phyloP scores from a whole-genome alignment of 2,329 filamentous ascomycete species.

The Cladosporium sp. region DNA sequence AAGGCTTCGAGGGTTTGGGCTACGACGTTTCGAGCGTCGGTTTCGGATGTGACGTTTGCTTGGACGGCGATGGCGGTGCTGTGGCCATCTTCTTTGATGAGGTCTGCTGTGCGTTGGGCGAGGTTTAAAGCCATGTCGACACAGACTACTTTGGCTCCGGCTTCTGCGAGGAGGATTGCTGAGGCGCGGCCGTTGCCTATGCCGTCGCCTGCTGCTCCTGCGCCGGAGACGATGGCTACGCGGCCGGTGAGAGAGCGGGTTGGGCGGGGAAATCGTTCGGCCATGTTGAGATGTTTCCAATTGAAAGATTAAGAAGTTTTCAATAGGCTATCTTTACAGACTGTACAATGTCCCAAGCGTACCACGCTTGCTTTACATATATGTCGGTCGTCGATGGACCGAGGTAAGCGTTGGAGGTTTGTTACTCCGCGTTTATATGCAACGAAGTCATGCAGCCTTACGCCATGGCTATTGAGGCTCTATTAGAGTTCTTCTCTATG shows the following conservation, averaged over 20 bases:
- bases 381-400: constrained; percentile 8
- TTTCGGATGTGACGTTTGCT: constrained; percentile 57
- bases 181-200: constrained; percentile 62
- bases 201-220: constrained; percentile 56
- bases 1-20: constrained; percentile 49
- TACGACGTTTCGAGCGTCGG: constrained; percentile 51
- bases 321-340: not conserved
- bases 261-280: constrained; percentile 34
- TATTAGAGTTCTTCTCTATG: not conserved
- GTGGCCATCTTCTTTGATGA: constrained; percentile 47
- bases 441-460: not conserved
- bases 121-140: constrained; percentile 54
- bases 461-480: not conserved
- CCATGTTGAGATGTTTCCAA: constrained; percentile 23
- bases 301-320: not conserved
- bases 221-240: constrained; percentile 60
- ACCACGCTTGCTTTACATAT: not conserved
- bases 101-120: constrained; percentile 56
- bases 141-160: constrained; percentile 61
- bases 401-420: constrained; percentile 8
- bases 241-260: constrained; percentile 44
- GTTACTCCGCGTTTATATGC: constrained; percentile 7
- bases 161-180: constrained; percentile 60
- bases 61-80: constrained; percentile 46
- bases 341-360: not conserved